Base-by-base conservation (phyloP, 176 grass and related monocot species). In the Carex cristatella region DNA sequence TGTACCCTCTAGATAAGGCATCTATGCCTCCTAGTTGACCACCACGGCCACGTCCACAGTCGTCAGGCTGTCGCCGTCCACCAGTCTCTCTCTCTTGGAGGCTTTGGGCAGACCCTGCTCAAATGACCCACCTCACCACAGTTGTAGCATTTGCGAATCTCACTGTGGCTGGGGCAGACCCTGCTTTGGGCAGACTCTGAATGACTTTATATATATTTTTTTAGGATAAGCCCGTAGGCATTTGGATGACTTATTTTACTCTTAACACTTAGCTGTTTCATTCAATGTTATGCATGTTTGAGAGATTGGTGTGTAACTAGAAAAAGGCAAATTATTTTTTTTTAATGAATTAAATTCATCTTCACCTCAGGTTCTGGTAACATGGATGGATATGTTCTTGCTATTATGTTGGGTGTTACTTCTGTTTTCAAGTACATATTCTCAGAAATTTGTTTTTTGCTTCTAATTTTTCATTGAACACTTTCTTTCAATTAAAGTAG, bases 371-470 rank as follows among this genome's bases (percentile, higher is more conserved):
- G 88, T 84, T 93, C 91, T 58, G 13, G 44, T 90, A 87, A 81
- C 13, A 83, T 77, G 62, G 91, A 94, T 79, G 95, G 92, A 90
- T 98, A 93, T 87, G 65, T 89, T 90, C 89, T 98, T 79, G 91
- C 92, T 69, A 33, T 93, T 87, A 90, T 88, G 38, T 72, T 98
- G 90, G 95, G 95, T 79, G 72, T 91, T 49, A 90, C 92, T 84
- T 93, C 95, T 48, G 83, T 98, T 71, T 89, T 98, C 59, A 98
- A 94, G 95, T 97, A 92, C 69, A 80, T 81, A 35, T 87, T 86
- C 37, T 62, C 54, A 79, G 14, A 67, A 88, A 67, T 1, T 81
- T 81, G 28, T 0, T 44, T 72, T 18, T 72, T 54, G 6, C 40
- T 67, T 78, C 16, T 40, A 13, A 30, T 61, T 69, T 81, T 87